Conservation (phyloP, 495 filamentous ascomycete species). For the Xylaria curta region DNA sequence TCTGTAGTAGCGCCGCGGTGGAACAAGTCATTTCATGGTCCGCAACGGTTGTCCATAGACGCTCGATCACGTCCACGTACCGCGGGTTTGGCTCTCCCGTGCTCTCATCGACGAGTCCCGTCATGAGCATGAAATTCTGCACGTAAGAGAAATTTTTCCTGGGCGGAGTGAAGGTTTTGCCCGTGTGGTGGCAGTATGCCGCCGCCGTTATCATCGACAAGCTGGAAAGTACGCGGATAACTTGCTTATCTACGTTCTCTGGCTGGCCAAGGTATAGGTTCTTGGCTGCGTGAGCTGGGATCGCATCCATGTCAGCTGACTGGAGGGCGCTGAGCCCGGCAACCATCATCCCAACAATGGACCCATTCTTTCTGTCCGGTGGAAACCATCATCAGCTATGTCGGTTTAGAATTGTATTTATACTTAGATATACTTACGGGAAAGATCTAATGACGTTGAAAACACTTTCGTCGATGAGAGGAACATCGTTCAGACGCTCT, state of each 20-base stretch:
- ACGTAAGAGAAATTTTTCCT: conserved; percentile 35
- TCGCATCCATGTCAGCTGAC: conserved; percentile 15
- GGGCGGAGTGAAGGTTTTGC: conserved; percentile 49
- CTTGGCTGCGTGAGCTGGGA: conserved; percentile 28
- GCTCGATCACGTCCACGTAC: conserved; percentile 46
- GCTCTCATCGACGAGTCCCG: conserved; percentile 35
- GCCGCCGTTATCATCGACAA: conserved; percentile 47
- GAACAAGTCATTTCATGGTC: conserved; percentile 64
- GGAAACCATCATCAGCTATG: not conserved
- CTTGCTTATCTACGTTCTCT: conserved; percentile 49
- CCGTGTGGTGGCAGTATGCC: conserved; percentile 50
- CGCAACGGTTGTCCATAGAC: conserved; percentile 53
- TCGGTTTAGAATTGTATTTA: not conserved
- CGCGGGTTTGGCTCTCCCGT: conserved; percentile 27
- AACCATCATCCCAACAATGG: conserved; percentile 18
- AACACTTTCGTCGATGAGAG: conserved; percentile 43
- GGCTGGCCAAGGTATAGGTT: conserved; percentile 43
- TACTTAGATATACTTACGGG: conserved; percentile 29
- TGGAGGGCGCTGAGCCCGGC: conserved; percentile 18
- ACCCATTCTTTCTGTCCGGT: conserved; percentile 16
- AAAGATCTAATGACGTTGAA: conserved; percentile 42
- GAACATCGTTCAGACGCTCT: conserved; percentile 45
- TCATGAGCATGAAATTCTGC: conserved; percentile 40
- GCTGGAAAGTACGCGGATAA: conserved; percentile 50
- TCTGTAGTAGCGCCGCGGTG: conserved; percentile 57